A percentile compares a stretch with the other conserved stretches of the same genome.
Conservation (phyloP, 202 grass and related monocot genomes). For the Carex arenaria region DNA sequence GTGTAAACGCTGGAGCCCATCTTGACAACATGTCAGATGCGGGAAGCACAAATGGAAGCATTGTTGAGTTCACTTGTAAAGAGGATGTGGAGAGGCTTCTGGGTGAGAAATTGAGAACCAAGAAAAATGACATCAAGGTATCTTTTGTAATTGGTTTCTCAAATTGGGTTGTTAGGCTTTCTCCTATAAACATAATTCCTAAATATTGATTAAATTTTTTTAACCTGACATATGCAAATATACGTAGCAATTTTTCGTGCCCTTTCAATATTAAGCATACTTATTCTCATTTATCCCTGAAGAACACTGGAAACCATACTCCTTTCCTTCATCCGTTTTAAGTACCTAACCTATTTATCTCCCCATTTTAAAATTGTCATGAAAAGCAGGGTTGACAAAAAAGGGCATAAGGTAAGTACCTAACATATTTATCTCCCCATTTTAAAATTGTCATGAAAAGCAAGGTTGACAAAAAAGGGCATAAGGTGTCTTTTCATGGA, state of each 20-base stretch:
- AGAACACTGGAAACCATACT: not conserved
- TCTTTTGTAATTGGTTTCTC: not conserved
- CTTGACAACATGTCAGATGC: constrained; percentile 20
- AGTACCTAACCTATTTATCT: not conserved
- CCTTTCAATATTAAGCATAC: not conserved
- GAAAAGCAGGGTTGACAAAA: not conserved
- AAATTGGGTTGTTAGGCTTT: not conserved
- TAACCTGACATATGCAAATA: not conserved
- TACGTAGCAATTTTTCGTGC: not conserved
- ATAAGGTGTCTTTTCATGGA: not conserved
- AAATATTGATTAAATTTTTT: not conserved
- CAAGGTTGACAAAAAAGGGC: not conserved
- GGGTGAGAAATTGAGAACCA: constrained; percentile 77
- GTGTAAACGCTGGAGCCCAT: not conserved
- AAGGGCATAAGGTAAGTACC: not conserved
- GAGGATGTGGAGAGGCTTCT: constrained; percentile 77
- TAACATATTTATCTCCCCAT: not conserved
- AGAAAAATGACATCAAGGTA: constrained; percentile 90
- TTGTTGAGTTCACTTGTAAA: constrained; percentile 53
- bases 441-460: not conserved
- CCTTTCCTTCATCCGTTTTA: not conserved
- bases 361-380: not conserved
- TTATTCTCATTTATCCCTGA: not conserved
- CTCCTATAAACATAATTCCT: not conserved
- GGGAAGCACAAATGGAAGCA: not conserved